Evolutionary conservation across 2,329 filamentous ascomycete species (phyloP), one percentile per base, ranked within the genome.

Genomic region (Orbilia javanica): DNA sequence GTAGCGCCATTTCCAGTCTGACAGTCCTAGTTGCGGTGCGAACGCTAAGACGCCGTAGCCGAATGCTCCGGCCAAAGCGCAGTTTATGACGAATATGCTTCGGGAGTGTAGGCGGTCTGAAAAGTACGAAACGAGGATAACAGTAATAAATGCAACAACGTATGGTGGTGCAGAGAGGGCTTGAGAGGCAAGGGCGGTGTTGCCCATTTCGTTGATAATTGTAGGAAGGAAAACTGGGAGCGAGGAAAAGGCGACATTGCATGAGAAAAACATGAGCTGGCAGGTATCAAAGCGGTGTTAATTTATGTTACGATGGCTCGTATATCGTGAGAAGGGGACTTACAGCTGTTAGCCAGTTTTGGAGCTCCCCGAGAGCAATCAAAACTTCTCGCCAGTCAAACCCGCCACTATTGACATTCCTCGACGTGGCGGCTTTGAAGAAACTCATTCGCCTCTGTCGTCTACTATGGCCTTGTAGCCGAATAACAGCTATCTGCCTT

Each of bases 151-250:
- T 0, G 90, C 87, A 15, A 91, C 83, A 80, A 93, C 89, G 83
- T 91, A 93, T 0, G 91, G 90, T 0, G 91, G 91, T 0, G 91
- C 90, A 0, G 90, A 90, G 11, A 94, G 86, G 0, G 91, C 92
- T 83, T 94, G 91, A 0, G 92, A 90, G 73, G 89, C 86, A 77
- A 93, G 87, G 13, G 87, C 85, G 0, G 87, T 88, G 83, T 90
- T 93, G 8, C 91, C 91, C 89, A 93, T 92, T 76, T 88, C 86
- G 60, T 86, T 84, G 13, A 91, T 84, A 79, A 91, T 90, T 1
- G 88, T 88, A 0, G 90, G 90, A 1, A 91, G 85, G 81, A 91
- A 92, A 1, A 90, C 88, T 0, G 90, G 89, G 3, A 91, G 85
- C 1, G 88, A 90, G 4, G 88, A 88, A 83, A 90, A 92, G 53